Conservation (phyloP, 1,284 basidiomycete genomes). For the Phellopilus nigrolimitatus region DNA sequence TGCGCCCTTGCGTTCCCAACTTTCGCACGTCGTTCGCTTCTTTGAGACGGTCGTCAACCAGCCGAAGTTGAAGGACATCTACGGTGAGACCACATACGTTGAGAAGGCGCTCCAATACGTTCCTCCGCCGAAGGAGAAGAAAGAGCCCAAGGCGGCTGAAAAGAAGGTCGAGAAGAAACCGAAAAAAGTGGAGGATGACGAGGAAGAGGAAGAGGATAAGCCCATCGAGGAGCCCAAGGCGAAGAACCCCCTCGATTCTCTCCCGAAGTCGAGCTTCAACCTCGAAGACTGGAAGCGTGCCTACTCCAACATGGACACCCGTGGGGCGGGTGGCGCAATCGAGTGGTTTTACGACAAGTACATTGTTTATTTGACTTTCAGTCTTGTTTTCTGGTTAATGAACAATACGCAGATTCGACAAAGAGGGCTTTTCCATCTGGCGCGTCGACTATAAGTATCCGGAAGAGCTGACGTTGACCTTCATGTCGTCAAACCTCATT, state of each 20-base stretch:
- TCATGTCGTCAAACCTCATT: slow-evolving; percentile 91
- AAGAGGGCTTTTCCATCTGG: slow-evolving; percentile 89
- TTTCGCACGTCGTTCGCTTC: slow-evolving; percentile 81
- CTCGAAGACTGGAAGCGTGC: slow-evolving; percentile 98
- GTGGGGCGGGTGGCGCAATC: slow-evolving; percentile 64
- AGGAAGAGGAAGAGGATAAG: slow-evolving; percentile 63
- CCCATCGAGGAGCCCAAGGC: slow-evolving; percentile 66
- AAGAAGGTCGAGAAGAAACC: slow-evolving; percentile 56
- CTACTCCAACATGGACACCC: slow-evolving; percentile 97
- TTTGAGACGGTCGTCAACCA: slow-evolving; percentile 84
- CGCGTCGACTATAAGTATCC: slow-evolving; percentile 97
- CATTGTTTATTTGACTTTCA: slow-evolving; percentile 27
- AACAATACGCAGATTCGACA: slow-evolving; percentile 67
- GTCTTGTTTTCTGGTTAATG: slow-evolving; percentile 22
- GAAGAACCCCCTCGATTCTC: slow-evolving; percentile 91
- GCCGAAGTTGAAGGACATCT: slow-evolving; percentile 65
- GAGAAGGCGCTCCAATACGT: slow-evolving; percentile 73
- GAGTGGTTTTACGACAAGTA: slow-evolving; percentile 93
- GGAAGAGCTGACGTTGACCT: slow-evolving; percentile 86
- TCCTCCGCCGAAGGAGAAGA: slow-evolving; percentile 72
- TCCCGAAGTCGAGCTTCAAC: slow-evolving; percentile 91
- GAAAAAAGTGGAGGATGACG: slow-evolving; percentile 59
- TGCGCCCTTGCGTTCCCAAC: slow-evolving; percentile 55
- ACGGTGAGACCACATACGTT: slow-evolving; percentile 53
- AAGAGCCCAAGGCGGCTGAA: slow-evolving; percentile 51